A percentile compares a stretch with the other conserved stretches of the same genome.
Evolutionary conservation across 2,329 filamentous ascomycete genomes (phyloP).

Genomic region (Sordariomycetes sp.): DNA sequence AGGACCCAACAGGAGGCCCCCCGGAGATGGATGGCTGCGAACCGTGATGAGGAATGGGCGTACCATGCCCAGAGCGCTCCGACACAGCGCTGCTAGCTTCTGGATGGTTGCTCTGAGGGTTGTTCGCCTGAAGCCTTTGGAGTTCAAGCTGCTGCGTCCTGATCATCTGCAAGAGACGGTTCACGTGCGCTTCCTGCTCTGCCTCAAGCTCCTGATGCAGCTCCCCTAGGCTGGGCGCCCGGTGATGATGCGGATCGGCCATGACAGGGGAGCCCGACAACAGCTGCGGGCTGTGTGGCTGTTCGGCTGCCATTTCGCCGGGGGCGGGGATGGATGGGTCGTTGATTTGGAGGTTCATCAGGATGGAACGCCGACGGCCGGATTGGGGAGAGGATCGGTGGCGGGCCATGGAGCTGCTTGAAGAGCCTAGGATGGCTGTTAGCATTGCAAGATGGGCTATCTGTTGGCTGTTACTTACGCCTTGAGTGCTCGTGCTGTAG

Average conservation of each 20-base stretch:
- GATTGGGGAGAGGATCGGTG: constrained; percentile 33
- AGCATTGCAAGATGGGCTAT: constrained; percentile 6
- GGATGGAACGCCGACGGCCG: constrained; percentile 55
- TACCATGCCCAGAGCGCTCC: constrained; percentile 31
- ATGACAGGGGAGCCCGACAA: constrained; percentile 36
- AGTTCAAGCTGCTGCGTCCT: constrained; percentile 66
- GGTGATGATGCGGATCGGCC: constrained; percentile 45
- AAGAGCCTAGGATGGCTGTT: constrained; percentile 28
- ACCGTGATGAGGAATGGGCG: constrained; percentile 20
- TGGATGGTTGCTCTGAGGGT: constrained; percentile 23
- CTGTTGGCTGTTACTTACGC: too few relatives aligned
- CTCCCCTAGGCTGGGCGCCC: constrained; percentile 64
- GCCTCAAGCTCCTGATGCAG: constrained; percentile 72
- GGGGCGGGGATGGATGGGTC: constrained; percentile 59
- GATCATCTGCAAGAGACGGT: constrained; percentile 70
- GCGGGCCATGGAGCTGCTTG: constrained; percentile 39
- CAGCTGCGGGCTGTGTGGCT: constrained; percentile 28
- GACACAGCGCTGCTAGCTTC: constrained; percentile 42
- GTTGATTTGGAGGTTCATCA: constrained; percentile 67
- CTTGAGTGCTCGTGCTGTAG: constrained; percentile 56
- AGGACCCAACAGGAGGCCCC: constrained; percentile 27
- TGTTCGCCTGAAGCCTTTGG: constrained; percentile 44
- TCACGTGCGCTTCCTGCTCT: constrained; percentile 75
- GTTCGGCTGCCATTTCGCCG: constrained; percentile 55
- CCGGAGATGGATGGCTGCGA: constrained; percentile 21